phyloP scores from a whole-genome alignment of 2,329 filamentous ascomycete genomes.

The Ilyonectria sp. region DNA sequence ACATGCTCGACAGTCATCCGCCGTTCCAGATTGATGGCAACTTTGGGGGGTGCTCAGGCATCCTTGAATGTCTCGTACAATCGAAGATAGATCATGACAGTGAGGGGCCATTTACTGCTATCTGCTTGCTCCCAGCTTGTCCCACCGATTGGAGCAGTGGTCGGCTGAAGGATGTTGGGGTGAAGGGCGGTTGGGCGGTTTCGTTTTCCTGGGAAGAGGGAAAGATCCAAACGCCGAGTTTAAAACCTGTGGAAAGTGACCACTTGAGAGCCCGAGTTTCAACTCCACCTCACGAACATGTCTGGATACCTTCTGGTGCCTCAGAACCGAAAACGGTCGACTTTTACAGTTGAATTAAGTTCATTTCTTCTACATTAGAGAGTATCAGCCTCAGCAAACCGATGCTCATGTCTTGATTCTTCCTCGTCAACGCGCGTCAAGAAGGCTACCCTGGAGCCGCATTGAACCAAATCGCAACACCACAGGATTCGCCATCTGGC shows the following conservation, averaged over 20 bases:
- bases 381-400: too few species aligned
- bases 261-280: neutral
- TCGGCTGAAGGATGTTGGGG: neutral
- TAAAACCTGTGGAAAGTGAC: neutral
- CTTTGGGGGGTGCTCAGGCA: conserved; percentile 45
- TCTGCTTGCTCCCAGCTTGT: conserved; percentile 39
- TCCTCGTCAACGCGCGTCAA: too few species aligned
- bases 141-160: conserved; percentile 34
- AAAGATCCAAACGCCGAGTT: neutral
- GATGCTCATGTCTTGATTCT: too few species aligned
- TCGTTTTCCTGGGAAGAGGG: conserved; percentile 36
- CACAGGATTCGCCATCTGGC: too few species aligned
- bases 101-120: conserved; percentile 17
- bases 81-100: conserved; percentile 19
- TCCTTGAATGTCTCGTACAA: conserved; percentile 43
- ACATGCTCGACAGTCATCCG: conserved; percentile 42
- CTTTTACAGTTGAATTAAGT: neutral
- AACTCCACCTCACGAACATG: neutral
- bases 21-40: conserved; percentile 52
- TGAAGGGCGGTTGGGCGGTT: conserved; percentile 35
- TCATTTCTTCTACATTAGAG: neutral
- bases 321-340: neutral
- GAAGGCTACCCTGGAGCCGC: too few species aligned
- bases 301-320: neutral
- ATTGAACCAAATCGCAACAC: too few species aligned